Evolutionary conservation across 2,329 filamentous ascomycete genomes (phyloP).

Genomic region (Aspergillus clavatus): DNA sequence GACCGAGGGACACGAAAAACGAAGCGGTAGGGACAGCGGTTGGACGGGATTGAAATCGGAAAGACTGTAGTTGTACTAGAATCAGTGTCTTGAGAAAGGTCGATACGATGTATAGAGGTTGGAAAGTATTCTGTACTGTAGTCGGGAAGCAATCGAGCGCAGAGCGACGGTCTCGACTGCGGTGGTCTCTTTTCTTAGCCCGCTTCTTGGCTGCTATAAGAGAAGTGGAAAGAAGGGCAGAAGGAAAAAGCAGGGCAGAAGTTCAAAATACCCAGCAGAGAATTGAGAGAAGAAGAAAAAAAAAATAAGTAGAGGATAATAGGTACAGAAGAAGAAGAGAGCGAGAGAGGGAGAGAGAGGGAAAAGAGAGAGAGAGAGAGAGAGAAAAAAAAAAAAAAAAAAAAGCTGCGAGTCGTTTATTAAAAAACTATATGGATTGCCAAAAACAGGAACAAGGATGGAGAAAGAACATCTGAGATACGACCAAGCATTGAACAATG

Average conservation of each 20-base stretch:
- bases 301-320: slow-evolving; percentile 16
- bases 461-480: not conserved
- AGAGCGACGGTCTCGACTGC: slow-evolving; percentile 6
- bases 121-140: slow-evolving; percentile 3
- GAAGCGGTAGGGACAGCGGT: slow-evolving; percentile 2
- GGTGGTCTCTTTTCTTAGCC: not conserved
- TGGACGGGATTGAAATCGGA: slow-evolving; percentile 3
- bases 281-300: slow-evolving; percentile 12
- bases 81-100: slow-evolving; percentile 1
- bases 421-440: not conserved
- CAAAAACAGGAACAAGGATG: not conserved
- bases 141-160: slow-evolving; percentile 6
- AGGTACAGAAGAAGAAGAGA: slow-evolving; percentile 9
- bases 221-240: too few relatives aligned
- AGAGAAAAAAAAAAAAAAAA: slow-evolving; percentile 7
- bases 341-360: slow-evolving; percentile 12
- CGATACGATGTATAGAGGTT: slow-evolving; percentile 2
- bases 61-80: slow-evolving; percentile 8
- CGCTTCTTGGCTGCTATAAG: too few relatives aligned
- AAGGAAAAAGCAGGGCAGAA: too few relatives aligned
- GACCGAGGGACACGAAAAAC: slow-evolving; percentile 3
- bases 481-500: not conserved
- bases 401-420: not conserved
- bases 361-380: slow-evolving; percentile 16
- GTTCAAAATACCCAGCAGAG: slow-evolving; percentile 7